Percentiles rank a stretch among this genome's conserved stretches.
phyloP scores from a whole-genome alignment of 1,139 yeast species.

The Yamadazyma atmosphaerica region DNA sequence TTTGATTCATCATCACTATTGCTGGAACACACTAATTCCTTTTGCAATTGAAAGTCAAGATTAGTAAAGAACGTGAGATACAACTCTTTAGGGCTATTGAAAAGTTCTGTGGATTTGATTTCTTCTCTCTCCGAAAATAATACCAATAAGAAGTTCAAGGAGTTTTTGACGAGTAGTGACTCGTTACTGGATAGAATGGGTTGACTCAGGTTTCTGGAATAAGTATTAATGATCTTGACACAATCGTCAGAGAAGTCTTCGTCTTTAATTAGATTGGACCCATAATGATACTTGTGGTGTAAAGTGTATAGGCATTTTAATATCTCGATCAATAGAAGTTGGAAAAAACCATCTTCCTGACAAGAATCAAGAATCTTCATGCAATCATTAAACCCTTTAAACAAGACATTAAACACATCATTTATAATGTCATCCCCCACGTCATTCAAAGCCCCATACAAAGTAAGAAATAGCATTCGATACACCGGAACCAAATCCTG shows the following conservation, averaged over 20 bases:
- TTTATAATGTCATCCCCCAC: slow-evolving; percentile 11
- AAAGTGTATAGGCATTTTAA: slow-evolving; percentile 28
- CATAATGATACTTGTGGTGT: slow-evolving; percentile 22
- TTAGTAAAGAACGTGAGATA: slow-evolving; percentile 17
- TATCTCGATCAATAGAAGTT: slow-evolving; percentile 25
- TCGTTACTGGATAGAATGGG: neutral
- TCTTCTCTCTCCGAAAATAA: slow-evolving; percentile 17
- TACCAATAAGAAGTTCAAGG: slow-evolving; percentile 20
- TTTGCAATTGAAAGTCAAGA: slow-evolving; percentile 20
- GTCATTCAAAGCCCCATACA: slow-evolving; percentile 22
- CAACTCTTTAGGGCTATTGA: slow-evolving; percentile 5
- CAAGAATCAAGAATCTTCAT: slow-evolving; percentile 8
- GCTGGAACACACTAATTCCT: slow-evolving; percentile 18
- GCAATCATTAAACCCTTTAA: slow-evolving; percentile 17
- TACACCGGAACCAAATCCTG: slow-evolving; percentile 23
- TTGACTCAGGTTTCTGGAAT: slow-evolving; percentile 1
- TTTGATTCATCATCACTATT: slow-evolving; percentile 15
- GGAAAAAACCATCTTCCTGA: slow-evolving; percentile 6
- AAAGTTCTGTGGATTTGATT: slow-evolving; percentile 8
- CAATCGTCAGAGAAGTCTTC: slow-evolving; percentile 16
- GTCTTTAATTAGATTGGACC: slow-evolving; percentile 12
- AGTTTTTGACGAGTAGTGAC: slow-evolving; percentile 15
- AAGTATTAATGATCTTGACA: slow-evolving; percentile 12
- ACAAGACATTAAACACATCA: slow-evolving; percentile 16
- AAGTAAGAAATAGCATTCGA: slow-evolving; percentile 27